Percentiles rank a stretch among this genome's conserved stretches.
Evolutionary conservation across 345 rosid species (phyloP).

Genomic region (Gynandropsis gynandra): DNA sequence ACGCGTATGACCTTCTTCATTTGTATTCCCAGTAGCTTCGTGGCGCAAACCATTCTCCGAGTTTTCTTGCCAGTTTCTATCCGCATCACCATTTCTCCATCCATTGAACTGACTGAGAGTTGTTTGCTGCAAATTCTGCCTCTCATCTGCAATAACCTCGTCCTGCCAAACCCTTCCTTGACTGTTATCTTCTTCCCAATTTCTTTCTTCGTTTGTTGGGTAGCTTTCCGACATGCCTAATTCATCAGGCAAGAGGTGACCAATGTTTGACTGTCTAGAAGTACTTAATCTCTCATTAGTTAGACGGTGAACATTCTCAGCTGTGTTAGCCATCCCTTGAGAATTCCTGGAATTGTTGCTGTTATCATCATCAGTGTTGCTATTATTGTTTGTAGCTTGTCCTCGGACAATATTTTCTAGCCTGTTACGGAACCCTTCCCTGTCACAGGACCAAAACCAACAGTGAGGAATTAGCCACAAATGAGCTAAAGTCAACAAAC

Average conservation of each 20-base stretch:
- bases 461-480: not conserved
- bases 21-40: constrained; percentile 39
- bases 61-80: constrained; percentile 47
- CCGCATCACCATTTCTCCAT: constrained; percentile 43
- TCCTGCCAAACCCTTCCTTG: constrained; percentile 45
- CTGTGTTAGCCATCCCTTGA: constrained; percentile 30
- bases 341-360: constrained; percentile 38
- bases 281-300: constrained; percentile 38
- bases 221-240: constrained; percentile 33
- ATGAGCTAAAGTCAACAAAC: constrained; percentile 1
- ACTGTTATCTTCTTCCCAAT: constrained; percentile 48
- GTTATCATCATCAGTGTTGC: constrained; percentile 34
- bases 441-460: constrained; percentile 23
- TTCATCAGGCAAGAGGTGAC: constrained; percentile 39
- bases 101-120: constrained; percentile 37
- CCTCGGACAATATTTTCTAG: constrained; percentile 61
- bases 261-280: constrained; percentile 35
- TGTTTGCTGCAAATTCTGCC: constrained; percentile 46
- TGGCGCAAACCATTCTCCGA: constrained; percentile 45
- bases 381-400: constrained; percentile 54
- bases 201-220: constrained; percentile 30
- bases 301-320: constrained; percentile 38
- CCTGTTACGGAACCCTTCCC: constrained; percentile 87
- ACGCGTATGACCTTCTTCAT: constrained; percentile 38
- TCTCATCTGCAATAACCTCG: constrained; percentile 35